Conservation (phyloP, 441 rosid genomes). For the Flueggea neowawraea region DNA sequence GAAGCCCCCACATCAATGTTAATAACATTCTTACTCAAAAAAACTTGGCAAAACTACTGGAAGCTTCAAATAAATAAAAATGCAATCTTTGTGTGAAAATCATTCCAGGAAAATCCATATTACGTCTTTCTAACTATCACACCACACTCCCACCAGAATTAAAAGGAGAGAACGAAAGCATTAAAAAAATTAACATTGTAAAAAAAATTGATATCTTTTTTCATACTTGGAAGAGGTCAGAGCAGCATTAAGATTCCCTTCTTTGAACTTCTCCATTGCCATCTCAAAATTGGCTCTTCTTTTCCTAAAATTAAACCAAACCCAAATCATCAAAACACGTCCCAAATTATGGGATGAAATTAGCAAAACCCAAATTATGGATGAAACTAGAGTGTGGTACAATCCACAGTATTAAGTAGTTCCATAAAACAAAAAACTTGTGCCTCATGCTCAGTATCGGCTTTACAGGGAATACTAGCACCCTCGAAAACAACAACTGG, state of each 20-base stretch:
- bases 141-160: no score
- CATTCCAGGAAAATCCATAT: no score
- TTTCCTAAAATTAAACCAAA: conserved; percentile 30
- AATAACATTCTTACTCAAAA: no score
- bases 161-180: no score
- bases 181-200: no score
- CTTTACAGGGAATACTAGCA: conserved; percentile 71
- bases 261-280: conserved; percentile 69
- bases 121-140: no score
- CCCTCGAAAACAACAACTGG: conserved; percentile 89
- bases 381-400: neutral
- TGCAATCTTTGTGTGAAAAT: no score
- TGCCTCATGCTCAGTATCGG: conserved; percentile 64
- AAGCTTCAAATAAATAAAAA: no score
- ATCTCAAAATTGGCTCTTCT: conserved; percentile 55
- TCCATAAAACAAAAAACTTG: conserved; percentile 26
- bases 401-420: neutral
- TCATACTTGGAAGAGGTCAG: conserved; percentile 71
- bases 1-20: no score
- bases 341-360: neutral
- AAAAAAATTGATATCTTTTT: no score
- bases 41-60: no score
- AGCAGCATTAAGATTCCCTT: conserved; percentile 69
- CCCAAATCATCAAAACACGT: neutral
- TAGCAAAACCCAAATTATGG: neutral